These are phyloP conservation scores for Pseudopithomyces maydicus DNA, from an alignment of 2,329 filamentous ascomycete genomes.

Conservation along the genomic window DNA sequence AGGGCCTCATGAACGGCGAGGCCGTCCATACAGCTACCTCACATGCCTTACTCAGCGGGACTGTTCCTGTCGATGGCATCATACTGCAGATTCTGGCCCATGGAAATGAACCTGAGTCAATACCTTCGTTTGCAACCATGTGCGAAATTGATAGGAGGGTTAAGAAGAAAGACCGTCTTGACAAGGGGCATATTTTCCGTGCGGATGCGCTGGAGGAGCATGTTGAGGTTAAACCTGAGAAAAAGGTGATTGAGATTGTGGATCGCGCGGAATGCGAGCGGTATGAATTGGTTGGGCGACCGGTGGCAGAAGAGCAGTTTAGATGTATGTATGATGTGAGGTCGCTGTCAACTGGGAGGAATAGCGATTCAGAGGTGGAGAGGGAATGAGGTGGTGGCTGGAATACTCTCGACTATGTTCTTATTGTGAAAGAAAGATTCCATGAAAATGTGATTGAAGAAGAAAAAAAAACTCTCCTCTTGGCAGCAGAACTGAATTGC, in stretches of 20 bases:
- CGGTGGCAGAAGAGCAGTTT: neutral
- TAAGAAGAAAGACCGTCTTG: neutral
- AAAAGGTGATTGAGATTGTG: neutral
- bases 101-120: neutral
- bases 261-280: neutral
- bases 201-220: neutral
- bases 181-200: neutral
- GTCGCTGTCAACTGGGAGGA: too few relatives aligned
- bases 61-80: neutral
- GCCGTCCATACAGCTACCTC: neutral
- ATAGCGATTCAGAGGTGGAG: too few relatives aligned
- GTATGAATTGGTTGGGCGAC: neutral
- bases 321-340: neutral
- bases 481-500: too few relatives aligned
- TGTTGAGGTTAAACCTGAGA: neutral
- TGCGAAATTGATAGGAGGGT: neutral
- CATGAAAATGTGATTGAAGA: too few relatives aligned
- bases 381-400: too few relatives aligned
- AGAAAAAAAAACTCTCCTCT: too few relatives aligned
- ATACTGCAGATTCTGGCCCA: neutral
- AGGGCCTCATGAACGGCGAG: slow-evolving; percentile 11
- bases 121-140: neutral
- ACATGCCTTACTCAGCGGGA: neutral
- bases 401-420: too few relatives aligned
- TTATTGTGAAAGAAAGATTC: too few relatives aligned